These are phyloP conservation scores for Rhizopus arrhizus DNA, from an alignment of 371 early-diverging fungal genomes.

Conservation along the genomic window DNA sequence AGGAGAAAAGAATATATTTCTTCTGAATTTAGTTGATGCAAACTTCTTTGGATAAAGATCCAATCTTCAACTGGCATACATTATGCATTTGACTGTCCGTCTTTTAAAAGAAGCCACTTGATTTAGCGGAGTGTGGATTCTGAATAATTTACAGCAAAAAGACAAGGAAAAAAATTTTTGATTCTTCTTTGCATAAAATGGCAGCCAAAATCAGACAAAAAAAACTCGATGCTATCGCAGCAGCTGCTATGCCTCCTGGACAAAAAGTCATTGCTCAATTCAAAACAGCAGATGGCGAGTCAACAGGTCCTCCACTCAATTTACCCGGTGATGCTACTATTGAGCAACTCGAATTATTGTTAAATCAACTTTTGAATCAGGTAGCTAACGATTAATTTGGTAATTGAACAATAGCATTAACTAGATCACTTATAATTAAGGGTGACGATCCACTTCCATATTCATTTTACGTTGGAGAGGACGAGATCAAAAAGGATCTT, in stretches of 20 bases:
- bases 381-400: constrained; percentile 40
- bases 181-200: constrained; percentile 18
- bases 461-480: constrained; percentile 85
- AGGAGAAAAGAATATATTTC: too few relatives aligned
- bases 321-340: constrained; percentile 83
- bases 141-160: neutral
- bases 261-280: constrained; percentile 79
- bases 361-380: constrained; percentile 89
- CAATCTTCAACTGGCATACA: too few relatives aligned
- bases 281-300: constrained; percentile 78
- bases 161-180: neutral
- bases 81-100: too few relatives aligned
- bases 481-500: constrained; percentile 75
- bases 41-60: too few relatives aligned
- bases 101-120: too few relatives aligned
- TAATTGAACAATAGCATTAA: neutral
- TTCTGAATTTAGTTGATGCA: too few relatives aligned
- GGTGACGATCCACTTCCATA: constrained; percentile 88
- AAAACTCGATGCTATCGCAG: constrained; percentile 38
- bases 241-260: constrained; percentile 48
- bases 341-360: constrained; percentile 81
- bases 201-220: constrained; percentile 38
- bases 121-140: neutral
- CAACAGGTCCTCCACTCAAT: constrained; percentile 83
- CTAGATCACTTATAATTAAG: constrained; percentile 19